phyloP scores from a whole-genome alignment of 768 basidiomycete species.

The Mycena latifolia region DNA sequence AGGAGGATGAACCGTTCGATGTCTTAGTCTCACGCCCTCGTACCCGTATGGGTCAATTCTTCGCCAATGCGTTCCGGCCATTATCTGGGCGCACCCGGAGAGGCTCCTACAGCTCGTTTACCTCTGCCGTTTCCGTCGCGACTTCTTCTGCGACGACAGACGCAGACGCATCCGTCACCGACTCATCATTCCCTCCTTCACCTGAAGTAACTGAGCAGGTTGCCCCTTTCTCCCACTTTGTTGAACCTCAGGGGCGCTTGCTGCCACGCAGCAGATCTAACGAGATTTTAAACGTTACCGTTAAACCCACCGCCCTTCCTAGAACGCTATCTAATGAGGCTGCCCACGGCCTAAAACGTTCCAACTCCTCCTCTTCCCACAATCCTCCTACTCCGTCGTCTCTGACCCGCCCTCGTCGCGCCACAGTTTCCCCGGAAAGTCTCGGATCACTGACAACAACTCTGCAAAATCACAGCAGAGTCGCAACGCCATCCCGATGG shows the following conservation, averaged over 20 bases:
- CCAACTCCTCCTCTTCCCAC: conserved; percentile 22
- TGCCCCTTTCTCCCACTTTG: conserved; percentile 40
- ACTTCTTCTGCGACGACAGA: conserved; percentile 37
- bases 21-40: conserved; percentile 47
- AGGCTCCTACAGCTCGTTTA: conserved; percentile 51
- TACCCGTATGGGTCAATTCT: conserved; percentile 65
- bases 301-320: conserved; percentile 24
- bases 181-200: conserved; percentile 42
- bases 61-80: conserved; percentile 67
- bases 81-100: conserved; percentile 52
- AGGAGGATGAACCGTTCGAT: conserved; percentile 48
- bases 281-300: conserved; percentile 41
- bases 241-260: conserved; percentile 31
- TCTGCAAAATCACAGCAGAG: conserved; percentile 33
- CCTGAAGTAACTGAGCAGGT: conserved; percentile 37
- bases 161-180: conserved; percentile 30
- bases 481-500: conserved; percentile 48
- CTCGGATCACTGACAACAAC: conserved; percentile 20
- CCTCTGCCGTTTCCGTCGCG: conserved; percentile 33
- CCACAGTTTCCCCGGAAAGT: conserved; percentile 26
- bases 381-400: conserved; percentile 6
- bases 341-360: conserved; percentile 6
- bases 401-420: conserved; percentile 24
- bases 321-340: conserved; percentile 17
- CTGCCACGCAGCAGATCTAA: conserved; percentile 41